Evolutionary conservation across 2,329 filamentous ascomycete genomes (phyloP).

Genomic region (Alternaria arborescens): DNA sequence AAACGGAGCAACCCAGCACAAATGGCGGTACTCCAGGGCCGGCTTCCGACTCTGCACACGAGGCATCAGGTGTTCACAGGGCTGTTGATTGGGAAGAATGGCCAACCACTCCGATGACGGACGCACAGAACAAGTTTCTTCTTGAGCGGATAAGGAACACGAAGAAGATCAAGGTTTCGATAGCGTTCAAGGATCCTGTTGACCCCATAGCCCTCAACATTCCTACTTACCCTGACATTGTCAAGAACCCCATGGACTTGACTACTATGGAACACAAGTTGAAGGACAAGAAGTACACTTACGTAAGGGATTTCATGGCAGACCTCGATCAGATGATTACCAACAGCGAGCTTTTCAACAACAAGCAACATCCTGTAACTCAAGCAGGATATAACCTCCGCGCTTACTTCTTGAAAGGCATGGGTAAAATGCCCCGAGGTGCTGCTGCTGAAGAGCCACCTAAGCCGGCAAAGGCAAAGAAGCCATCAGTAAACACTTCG

Average conservation of each 20-base stretch:
- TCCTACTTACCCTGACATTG: conserved; percentile 75
- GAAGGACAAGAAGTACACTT: conserved; percentile 73
- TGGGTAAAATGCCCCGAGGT: conserved; percentile 66
- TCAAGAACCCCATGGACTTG: conserved; percentile 85
- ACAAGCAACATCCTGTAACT: conserved; percentile 76
- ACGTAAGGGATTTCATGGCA: conserved; percentile 74
- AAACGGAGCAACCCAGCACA: conserved; percentile 42
- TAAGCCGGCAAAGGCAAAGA: conserved; percentile 66
- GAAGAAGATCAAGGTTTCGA: conserved; percentile 86
- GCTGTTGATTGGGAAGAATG: conserved; percentile 47
- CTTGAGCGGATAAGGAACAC: conserved; percentile 74
- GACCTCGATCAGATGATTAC: conserved; percentile 81
- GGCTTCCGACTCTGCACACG: conserved; percentile 42
- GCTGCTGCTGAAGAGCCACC: conserved; percentile 60
- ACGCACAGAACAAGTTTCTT: conserved; percentile 68
- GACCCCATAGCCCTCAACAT: conserved; percentile 77
- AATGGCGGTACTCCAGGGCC: conserved; percentile 28
- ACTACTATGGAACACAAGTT: conserved; percentile 82
- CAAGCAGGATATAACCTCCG: conserved; percentile 69
- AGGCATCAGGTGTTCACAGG: conserved; percentile 40
- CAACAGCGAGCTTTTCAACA: conserved; percentile 86
- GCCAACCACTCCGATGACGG: conserved; percentile 55
- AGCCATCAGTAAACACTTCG: conserved; percentile 41
- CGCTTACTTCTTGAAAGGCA: conserved; percentile 67
- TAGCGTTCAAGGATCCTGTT: conserved; percentile 80